These are phyloP conservation scores for Cryphonectria nitschkei DNA, from an alignment of 2,329 filamentous ascomycete genomes.

Conservation along the genomic window DNA sequence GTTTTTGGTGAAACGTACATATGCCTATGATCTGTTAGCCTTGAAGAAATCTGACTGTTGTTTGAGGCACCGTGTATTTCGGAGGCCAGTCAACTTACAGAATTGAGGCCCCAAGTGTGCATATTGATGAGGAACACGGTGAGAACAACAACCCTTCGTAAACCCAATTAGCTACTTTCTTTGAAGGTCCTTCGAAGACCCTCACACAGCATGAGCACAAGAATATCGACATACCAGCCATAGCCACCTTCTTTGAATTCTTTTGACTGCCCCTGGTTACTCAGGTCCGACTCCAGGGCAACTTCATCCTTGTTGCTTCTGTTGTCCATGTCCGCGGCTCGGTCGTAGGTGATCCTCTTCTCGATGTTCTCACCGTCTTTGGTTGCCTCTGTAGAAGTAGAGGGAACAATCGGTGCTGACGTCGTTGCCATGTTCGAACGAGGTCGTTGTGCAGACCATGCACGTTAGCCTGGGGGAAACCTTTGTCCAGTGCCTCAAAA, in stretches of 20 bases:
- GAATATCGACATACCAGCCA: conserved; percentile 52
- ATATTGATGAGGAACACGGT: conserved; percentile 63
- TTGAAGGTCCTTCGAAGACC: neutral
- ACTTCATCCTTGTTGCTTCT: conserved; percentile 18
- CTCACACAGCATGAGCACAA: neutral
- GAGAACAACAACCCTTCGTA: conserved; percentile 54
- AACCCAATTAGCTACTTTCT: conserved; percentile 9
- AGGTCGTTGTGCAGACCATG: neutral
- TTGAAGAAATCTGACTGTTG: neutral
- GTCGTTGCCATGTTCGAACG: neutral
- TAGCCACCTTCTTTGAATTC: conserved; percentile 60
- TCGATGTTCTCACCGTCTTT: conserved; percentile 9
- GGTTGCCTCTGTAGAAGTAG: neutral
- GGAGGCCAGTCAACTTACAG: conserved; percentile 43
- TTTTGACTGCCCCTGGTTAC: conserved; percentile 30
- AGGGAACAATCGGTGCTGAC: neutral
- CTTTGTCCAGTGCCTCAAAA: neutral
- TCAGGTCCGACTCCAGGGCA: conserved; percentile 32
- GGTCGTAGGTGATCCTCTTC: conserved; percentile 11
- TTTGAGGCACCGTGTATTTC: neutral
- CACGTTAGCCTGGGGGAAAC: neutral
- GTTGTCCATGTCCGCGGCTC: conserved; percentile 11
- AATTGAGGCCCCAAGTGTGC: conserved; percentile 78
- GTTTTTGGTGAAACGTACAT: conserved; percentile 1
- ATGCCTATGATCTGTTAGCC: conserved; percentile 22